These are phyloP conservation scores for Pseudopediastrum boryanum DNA, from an alignment of 139 green algal genomes.

Conservation along the genomic window DNA sequence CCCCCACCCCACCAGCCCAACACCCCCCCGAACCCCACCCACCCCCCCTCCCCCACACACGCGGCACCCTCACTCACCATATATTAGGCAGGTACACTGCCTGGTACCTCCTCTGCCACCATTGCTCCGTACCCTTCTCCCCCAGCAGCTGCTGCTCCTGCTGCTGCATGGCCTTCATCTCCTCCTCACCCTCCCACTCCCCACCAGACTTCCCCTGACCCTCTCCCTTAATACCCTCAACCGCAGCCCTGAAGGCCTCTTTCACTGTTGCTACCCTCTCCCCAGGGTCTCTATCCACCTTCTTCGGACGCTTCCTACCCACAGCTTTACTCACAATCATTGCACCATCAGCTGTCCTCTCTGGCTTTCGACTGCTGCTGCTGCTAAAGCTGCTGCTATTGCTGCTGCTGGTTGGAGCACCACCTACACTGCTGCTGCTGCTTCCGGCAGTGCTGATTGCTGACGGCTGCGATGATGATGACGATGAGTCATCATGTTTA, in stretches of 20 bases:
- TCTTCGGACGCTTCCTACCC: slow-evolving; percentile 18
- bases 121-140: slow-evolving; percentile 14
- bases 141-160: slow-evolving; percentile 22
- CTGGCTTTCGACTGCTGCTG: neutral
- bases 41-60: neutral
- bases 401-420: slow-evolving; percentile 10
- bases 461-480: neutral
- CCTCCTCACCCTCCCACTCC: neutral
- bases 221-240: slow-evolving; percentile 3
- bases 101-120: slow-evolving; percentile 29
- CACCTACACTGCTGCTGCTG: slow-evolving; percentile 4
- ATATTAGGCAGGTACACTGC: slow-evolving; percentile 28
- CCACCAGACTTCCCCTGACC: neutral
- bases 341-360: slow-evolving; percentile 13
- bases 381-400: slow-evolving; percentile 27
- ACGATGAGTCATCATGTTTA: slow-evolving; percentile 1
- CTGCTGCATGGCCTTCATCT: neutral
- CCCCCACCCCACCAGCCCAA: neutral
- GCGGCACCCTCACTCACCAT: neutral
- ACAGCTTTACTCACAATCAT: slow-evolving; percentile 25
- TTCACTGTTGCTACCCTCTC: slow-evolving; percentile 9
- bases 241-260: slow-evolving; percentile 28
- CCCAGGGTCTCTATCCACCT: neutral
- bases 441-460: neutral
- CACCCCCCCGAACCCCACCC: neutral